Evolutionary conservation across 331 rosid species (phyloP), one percentile per base, ranked within the genome.

Genomic region (Spiraea crenata): DNA sequence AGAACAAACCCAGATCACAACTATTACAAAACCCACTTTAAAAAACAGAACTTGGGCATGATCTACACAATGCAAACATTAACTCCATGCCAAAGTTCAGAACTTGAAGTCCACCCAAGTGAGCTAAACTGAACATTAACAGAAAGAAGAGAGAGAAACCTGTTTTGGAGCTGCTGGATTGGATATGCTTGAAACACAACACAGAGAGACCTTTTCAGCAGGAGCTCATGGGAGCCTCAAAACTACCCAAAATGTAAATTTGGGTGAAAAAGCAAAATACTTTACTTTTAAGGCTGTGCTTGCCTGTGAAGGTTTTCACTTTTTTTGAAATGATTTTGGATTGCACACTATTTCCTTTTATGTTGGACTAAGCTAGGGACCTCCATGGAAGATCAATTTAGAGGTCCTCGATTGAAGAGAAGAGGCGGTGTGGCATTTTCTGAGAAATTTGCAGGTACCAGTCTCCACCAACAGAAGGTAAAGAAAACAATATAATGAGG

Each of bases 351-450:
- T 63, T 34, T 63, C 79, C 67, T 69, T 60, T 62, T 12, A 54
- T 40, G 74, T 42, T 60, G 75, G 60, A 61, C 63, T 46, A 15
- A 1, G 40, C 31, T 52, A 8, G 57, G 78, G 82, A 82, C 71
- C 80, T 79, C 82, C 85, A 83, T 81, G 81, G 83, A 82, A 80
- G 87, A 72, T 52, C 47, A 78, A 63, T 25, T 25, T 45, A 67
- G 77, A 69, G 80, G 59, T 86, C 86, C 97, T 93, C 97, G 98
- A 90, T 84, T 85, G 75, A 85, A 90, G 96, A 88, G 96, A 90
- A 79, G 38, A 83, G 84, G 74, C 80, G 86, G 90, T 76, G 90
- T 81, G 90, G 89, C 90, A 85, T 84, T 81, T 86, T 80, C 86
- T 86, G 87, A 78, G 68, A 74, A 44, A 25, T 25, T 51, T 78